Evolutionary conservation across 2,329 filamentous ascomycete genomes (phyloP).

Genomic region (Corynespora cassiicola): DNA sequence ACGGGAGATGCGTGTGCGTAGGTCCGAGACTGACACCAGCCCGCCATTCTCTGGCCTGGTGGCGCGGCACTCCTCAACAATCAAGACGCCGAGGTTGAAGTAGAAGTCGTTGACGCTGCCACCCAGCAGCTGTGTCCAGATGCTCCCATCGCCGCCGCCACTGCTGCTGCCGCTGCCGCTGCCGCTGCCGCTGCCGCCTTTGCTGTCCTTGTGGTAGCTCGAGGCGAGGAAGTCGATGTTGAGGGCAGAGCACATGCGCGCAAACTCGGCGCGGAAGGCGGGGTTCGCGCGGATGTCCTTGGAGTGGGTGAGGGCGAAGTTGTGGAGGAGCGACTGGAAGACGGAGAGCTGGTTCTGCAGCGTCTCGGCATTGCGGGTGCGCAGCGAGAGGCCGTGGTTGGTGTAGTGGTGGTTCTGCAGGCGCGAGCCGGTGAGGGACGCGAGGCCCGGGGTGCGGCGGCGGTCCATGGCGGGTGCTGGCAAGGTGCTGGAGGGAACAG

Average conservation of each 20-base stretch:
- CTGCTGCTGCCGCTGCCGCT: conserved; percentile 58
- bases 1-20: conserved; percentile 75
- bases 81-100: conserved; percentile 93
- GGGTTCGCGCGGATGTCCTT: conserved; percentile 97
- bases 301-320: conserved; percentile 92
- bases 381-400: conserved; percentile 85
- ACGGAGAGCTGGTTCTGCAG: conserved; percentile 93
- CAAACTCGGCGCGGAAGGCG: conserved; percentile 93
- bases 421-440: conserved; percentile 63
- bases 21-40: conserved; percentile 82
- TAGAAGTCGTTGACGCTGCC: conserved; percentile 97
- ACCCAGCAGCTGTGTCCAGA: conserved; percentile 93
- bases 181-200: conserved; percentile 59
- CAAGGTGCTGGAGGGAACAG: background rate
- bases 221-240: conserved; percentile 89
- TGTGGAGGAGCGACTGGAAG: conserved; percentile 93
- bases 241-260: conserved; percentile 97
- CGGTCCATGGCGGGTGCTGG: conserved; percentile 45
- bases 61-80: conserved; percentile 89
- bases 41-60: conserved; percentile 92
- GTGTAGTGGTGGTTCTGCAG: conserved; percentile 90
- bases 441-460: conserved; percentile 86
- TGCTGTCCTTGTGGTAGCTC: conserved; percentile 43
- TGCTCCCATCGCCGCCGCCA: conserved; percentile 64
- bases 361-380: conserved; percentile 81